A percentile compares a stretch with the other conserved stretches of the same genome.
Evolutionary conservation across 2,329 filamentous ascomycete species (phyloP).

Genomic region (Calonectria hawksworthii): DNA sequence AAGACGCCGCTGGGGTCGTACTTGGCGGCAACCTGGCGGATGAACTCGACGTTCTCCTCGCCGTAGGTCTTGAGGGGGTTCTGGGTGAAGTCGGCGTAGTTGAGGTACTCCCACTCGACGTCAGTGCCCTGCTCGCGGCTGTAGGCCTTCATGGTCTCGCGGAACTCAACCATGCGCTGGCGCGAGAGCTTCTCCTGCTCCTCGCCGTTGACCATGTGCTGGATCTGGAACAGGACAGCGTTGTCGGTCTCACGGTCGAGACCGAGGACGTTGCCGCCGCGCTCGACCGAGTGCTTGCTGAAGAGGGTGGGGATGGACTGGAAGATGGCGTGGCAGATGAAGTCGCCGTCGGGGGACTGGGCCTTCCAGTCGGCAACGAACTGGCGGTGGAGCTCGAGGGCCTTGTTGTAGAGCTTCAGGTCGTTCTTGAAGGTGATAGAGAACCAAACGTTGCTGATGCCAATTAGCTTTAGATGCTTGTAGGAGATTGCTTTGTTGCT

Average conservation of each 20-base stretch:
- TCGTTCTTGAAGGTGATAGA: constrained; percentile 43
- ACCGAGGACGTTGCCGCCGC: constrained; percentile 52
- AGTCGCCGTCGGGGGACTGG: constrained; percentile 40
- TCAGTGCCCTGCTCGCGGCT: constrained; percentile 45
- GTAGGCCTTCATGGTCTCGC: constrained; percentile 39
- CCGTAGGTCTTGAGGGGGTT: constrained; percentile 56
- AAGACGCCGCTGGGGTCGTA: constrained; percentile 53
- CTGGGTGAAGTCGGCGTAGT: constrained; percentile 55
- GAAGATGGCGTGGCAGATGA: constrained; percentile 47
- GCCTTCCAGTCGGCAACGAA: constrained; percentile 45
- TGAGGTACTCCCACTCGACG: constrained; percentile 56
- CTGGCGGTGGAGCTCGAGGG: constrained; percentile 44
- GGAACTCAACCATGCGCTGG: constrained; percentile 34
- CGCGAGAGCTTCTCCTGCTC: constrained; percentile 37
- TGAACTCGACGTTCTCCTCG: constrained; percentile 48
- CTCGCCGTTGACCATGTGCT: constrained; percentile 53
- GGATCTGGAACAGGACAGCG: constrained; percentile 52
- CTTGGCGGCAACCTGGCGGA: constrained; percentile 46
- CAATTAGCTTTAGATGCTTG: neutral
- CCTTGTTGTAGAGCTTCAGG: constrained; percentile 46
- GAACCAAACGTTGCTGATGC: constrained; percentile 30
- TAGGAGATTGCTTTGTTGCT: neutral
- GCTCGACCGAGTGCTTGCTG: constrained; percentile 34
- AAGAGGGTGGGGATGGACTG: constrained; percentile 49
- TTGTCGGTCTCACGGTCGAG: constrained; percentile 52